Conservation (phyloP, 305 asterid species). For the Fraxinus latifolia region DNA sequence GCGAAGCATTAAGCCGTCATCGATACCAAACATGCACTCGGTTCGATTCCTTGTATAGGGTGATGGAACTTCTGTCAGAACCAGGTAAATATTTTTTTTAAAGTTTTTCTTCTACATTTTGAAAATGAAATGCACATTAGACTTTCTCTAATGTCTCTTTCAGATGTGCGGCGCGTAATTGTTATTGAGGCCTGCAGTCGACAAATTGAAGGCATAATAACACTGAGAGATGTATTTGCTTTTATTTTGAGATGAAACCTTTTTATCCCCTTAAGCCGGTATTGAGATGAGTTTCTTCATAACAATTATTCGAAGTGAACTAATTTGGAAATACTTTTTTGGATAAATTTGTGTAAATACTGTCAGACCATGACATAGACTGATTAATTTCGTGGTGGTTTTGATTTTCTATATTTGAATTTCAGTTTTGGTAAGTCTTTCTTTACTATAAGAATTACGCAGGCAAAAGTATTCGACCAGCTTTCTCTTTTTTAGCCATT, state of each 20-base stretch:
- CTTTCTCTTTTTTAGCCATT: background rate
- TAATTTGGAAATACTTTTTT: background rate
- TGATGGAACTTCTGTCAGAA: conserved; percentile 62
- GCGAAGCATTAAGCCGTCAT: conserved; percentile 28
- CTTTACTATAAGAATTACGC: background rate
- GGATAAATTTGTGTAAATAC: background rate
- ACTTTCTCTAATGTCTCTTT: background rate
- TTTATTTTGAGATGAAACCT: conserved; percentile 34
- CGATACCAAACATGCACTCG: conserved; percentile 57
- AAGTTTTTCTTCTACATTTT: background rate
- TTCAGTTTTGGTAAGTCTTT: background rate
- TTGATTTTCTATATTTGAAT: background rate
- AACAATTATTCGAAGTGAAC: background rate
- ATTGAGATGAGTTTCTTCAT: background rate
- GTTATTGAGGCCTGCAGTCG: conserved; percentile 45
- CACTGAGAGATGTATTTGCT: conserved; percentile 52
- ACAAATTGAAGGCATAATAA: conserved; percentile 62
- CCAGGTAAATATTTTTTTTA: conserved; percentile 42
- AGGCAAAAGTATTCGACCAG: background rate
- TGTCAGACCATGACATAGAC: background rate
- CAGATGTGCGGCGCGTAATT: conserved; percentile 55
- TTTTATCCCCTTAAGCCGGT: background rate
- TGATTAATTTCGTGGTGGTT: background rate
- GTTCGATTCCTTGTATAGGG: conserved; percentile 53
- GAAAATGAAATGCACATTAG: background rate